A percentile compares a stretch with the other conserved stretches of the same genome.
phyloP scores from a whole-genome alignment of 1,139 yeast genomes.

The Saccharomyces hybrid region DNA sequence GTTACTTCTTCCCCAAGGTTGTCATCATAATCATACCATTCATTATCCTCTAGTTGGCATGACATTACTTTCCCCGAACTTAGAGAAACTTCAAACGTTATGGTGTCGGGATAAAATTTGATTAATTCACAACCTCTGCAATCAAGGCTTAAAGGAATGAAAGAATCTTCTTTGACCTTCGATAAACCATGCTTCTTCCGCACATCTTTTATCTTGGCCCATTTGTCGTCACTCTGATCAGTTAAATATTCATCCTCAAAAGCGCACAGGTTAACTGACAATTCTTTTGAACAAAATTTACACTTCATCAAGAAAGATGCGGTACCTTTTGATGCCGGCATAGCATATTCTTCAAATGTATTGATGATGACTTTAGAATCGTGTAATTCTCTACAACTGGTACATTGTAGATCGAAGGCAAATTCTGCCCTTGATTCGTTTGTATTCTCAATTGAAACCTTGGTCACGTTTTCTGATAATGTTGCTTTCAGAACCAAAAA shows the following conservation, averaged over 20 bases:
- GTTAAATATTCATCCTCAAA: slow-evolving; percentile 23
- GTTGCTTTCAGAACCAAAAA: slow-evolving; percentile 23
- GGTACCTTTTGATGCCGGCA: slow-evolving; percentile 69
- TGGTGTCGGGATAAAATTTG: slow-evolving; percentile 50
- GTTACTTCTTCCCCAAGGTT: slow-evolving; percentile 74
- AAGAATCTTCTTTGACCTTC: slow-evolving; percentile 32
- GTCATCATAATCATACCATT: slow-evolving; percentile 96
- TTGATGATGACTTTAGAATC: slow-evolving; percentile 68
- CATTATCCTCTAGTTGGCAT: slow-evolving; percentile 60
- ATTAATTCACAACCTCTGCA: slow-evolving; percentile 75
- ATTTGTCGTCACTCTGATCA: slow-evolving; percentile 8
- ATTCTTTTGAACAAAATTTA: slow-evolving; percentile 30
- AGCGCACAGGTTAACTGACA: slow-evolving; percentile 21
- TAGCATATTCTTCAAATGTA: slow-evolving; percentile 45
- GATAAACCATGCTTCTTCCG: slow-evolving; percentile 28
- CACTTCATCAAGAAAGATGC: slow-evolving; percentile 82
- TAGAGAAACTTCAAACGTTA: slow-evolving; percentile 19
- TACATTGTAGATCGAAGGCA: slow-evolving; percentile 65
- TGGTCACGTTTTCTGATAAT: slow-evolving; percentile 26
- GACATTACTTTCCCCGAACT: slow-evolving; percentile 32
- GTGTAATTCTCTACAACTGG: slow-evolving; percentile 71
- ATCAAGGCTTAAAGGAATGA: slow-evolving; percentile 60
- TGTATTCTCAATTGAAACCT: slow-evolving; percentile 47
- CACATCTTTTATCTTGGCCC: slow-evolving; percentile 16
- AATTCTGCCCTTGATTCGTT: slow-evolving; percentile 61